Evolutionary conservation across 2,329 filamentous ascomycete genomes (phyloP).

Genomic region (Epichloe scottii): DNA sequence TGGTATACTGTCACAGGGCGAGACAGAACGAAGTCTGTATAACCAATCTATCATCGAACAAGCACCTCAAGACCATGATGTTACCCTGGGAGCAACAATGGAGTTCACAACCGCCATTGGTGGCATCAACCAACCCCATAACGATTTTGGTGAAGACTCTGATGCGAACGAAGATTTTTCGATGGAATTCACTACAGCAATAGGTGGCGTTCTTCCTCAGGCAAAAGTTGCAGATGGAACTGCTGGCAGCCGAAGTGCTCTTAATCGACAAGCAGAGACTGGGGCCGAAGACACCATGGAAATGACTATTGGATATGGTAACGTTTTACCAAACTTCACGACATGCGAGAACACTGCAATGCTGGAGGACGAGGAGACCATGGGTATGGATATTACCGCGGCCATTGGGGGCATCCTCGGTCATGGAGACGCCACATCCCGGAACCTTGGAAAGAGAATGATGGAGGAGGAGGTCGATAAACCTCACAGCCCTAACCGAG

Average conservation of each 20-base stretch:
- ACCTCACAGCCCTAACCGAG: conserved; percentile 31
- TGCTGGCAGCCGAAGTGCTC: conserved; percentile 10
- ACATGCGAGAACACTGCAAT: conserved; percentile 20
- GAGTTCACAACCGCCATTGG: conserved; percentile 73
- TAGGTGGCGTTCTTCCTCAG: conserved; percentile 40
- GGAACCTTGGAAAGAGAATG: conserved; percentile 35
- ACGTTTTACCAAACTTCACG: conserved; percentile 29
- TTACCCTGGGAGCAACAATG: conserved; percentile 42
- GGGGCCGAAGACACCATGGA: conserved; percentile 29
- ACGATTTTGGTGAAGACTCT: conserved; percentile 22
- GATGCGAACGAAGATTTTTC: conserved; percentile 56
- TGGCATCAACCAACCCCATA: conserved; percentile 39
- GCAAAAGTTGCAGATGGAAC: conserved; percentile 14
- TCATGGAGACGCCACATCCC: conserved; percentile 17
- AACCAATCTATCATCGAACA: neutral
- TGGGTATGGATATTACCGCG: conserved; percentile 57
- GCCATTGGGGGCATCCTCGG: conserved; percentile 50
- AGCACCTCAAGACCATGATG: conserved; percentile 18
- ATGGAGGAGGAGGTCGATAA: conserved; percentile 47
- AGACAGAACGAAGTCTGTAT: neutral
- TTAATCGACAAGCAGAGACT: conserved; percentile 19
- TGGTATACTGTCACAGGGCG: conserved; percentile 50
- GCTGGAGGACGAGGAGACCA: conserved; percentile 25
- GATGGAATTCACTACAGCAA: conserved; percentile 62
- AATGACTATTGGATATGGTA: conserved; percentile 45